These are phyloP conservation scores for Dittrichia graveolens DNA, from an alignment of 129 eudicot genomes.

Conservation along the genomic window DNA sequence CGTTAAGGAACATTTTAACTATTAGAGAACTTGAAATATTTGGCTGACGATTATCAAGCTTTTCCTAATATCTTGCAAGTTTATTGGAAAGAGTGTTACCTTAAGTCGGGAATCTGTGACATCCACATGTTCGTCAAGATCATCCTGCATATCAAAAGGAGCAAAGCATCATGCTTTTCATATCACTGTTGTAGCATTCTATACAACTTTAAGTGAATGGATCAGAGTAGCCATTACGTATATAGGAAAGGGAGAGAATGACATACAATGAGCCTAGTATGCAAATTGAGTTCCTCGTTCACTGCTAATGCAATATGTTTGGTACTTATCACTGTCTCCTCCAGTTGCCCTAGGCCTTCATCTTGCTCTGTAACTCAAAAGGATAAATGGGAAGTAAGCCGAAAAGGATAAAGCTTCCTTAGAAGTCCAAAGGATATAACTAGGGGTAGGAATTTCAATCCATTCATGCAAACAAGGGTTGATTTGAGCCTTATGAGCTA, in stretches of 20 bases:
- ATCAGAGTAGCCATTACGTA: slow-evolving; percentile 1
- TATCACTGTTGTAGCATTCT: slow-evolving; percentile 10
- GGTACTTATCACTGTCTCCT: slow-evolving; percentile 84
- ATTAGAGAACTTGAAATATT: background rate
- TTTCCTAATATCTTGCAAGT: slow-evolving; percentile 6
- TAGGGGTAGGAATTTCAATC: background rate
- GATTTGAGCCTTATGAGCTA: background rate
- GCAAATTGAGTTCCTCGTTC: slow-evolving; percentile 86
- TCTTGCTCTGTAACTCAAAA: slow-evolving; percentile 73
- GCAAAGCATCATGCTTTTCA: slow-evolving; percentile 16
- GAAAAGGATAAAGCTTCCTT: too few relatives aligned
- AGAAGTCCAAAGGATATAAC: background rate
- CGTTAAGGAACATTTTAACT: background rate
- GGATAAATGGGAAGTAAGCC: background rate
- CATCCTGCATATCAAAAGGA: slow-evolving; percentile 63
- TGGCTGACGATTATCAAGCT: background rate
- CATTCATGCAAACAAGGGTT: background rate
- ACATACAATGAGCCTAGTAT: slow-evolving; percentile 86
- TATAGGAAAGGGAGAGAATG: background rate
- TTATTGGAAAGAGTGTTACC: slow-evolving; percentile 42
- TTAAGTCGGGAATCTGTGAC: slow-evolving; percentile 77
- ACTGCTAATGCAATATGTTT: slow-evolving; percentile 93
- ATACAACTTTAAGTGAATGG: slow-evolving; percentile 10
- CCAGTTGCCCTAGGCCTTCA: slow-evolving; percentile 86
- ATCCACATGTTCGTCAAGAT: slow-evolving; percentile 81